Percentiles rank a stretch among this genome's conserved stretches.
These are phyloP conservation scores for Serendipita indica DNA, from an alignment of 768 basidiomycete genomes.

Conservation along the genomic window DNA sequence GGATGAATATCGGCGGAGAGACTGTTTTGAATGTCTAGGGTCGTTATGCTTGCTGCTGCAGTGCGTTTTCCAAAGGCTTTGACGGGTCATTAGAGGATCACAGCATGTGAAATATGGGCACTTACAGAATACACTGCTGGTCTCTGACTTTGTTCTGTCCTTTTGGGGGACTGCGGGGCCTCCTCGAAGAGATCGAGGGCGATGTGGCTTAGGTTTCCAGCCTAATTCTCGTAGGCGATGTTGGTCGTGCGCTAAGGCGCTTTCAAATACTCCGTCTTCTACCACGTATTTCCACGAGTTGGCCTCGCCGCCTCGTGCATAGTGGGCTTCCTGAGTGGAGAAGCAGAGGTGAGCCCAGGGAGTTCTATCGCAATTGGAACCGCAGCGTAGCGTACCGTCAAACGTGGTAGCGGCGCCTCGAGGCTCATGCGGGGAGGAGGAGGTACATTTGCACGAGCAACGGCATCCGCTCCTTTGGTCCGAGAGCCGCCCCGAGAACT, in stretches of 20 bases:
- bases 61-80: no score
- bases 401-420: slow-evolving; percentile 1
- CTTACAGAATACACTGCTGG: no score
- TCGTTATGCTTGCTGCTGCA: no score
- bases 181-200: neutral
- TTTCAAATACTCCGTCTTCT: neutral
- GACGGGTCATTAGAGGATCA: no score
- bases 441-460: neutral
- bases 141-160: neutral
- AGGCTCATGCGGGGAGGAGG: neutral
- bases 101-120: no score
- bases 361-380: no score
- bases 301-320: neutral
- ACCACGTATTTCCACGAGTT: neutral
- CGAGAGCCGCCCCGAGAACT: slow-evolving; percentile 3
- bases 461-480: neutral
- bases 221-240: neutral
- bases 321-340: neutral
- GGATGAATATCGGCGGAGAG: no score
- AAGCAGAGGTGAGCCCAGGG: neutral
- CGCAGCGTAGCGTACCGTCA: neutral
- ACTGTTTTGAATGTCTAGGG: no score
- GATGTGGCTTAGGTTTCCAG: neutral
- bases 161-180: neutral
- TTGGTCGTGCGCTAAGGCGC: neutral